A percentile compares a stretch with the other conserved stretches of the same genome.
These are phyloP conservation scores for Thymus mandschuricus DNA, from an alignment of 257 asterid species.

Conservation along the genomic window DNA sequence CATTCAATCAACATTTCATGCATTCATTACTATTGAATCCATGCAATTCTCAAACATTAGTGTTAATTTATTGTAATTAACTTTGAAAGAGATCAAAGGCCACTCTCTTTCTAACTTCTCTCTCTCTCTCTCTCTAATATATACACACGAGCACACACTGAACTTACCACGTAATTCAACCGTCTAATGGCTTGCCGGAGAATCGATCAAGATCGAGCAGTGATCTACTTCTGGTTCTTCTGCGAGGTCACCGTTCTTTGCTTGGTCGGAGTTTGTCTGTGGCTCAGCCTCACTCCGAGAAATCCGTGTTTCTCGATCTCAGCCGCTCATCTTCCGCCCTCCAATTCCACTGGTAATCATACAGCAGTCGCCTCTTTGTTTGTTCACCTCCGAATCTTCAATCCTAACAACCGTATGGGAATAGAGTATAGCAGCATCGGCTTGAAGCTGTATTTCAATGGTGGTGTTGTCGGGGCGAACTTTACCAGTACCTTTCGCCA, in stretches of 20 bases:
- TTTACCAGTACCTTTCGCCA: conserved; percentile 41
- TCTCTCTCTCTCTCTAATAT: neutral
- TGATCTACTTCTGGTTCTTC: conserved; percentile 37
- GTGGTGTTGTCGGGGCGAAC: conserved; percentile 34
- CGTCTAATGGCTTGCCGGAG: conserved; percentile 34
- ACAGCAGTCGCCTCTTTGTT: conserved; percentile 17
- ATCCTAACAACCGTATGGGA: conserved; percentile 54
- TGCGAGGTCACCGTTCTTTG: conserved; percentile 36
- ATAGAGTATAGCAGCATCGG: conserved; percentile 35
- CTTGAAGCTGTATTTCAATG: conserved; percentile 27
- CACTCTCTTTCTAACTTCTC: conserved; percentile 31
- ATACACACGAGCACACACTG: neutral
- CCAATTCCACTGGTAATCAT: conserved; percentile 19
- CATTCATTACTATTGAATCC: conserved; percentile 17
- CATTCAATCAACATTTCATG: conserved; percentile 4
- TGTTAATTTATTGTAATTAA: neutral
- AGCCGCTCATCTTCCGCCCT: conserved; percentile 16
- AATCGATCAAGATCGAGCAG: neutral
- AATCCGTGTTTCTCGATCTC: conserved; percentile 39
- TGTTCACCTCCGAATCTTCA: conserved; percentile 35
- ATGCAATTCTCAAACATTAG: neutral
- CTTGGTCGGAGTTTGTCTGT: conserved; percentile 35
- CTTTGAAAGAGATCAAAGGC: conserved; percentile 10
- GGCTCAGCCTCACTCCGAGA: conserved; percentile 52
- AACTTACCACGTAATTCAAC: neutral